Evolutionary conservation across 495 filamentous ascomycete species (phyloP), one percentile per base, ranked within the genome.

Genomic region (Aspergillus campestris): DNA sequence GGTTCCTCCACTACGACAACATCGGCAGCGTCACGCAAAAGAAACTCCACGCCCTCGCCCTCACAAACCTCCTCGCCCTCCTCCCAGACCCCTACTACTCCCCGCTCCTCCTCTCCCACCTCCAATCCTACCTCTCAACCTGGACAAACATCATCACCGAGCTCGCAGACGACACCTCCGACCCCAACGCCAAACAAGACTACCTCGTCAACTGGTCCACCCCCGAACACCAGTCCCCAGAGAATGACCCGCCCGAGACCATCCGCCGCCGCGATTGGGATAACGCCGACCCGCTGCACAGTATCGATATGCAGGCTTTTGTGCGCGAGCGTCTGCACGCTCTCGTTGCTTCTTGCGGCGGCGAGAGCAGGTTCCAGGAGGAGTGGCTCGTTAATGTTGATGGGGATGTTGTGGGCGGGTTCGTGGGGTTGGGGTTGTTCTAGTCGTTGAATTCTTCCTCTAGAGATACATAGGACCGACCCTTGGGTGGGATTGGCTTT

Each of bases 331-430:
- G 79, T 30, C 55, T 97, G 42, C 66, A 74, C n/a, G 64, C 73
- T 1, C 67, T 85, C n/a, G 77, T 95, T 45, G 66, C 65, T 44
- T 65, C 72, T 5, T 77, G 72, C 47, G 91, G 90, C 4, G 89
- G 90, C 2, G 76, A 79, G 40, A 74, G 82, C 55, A 69, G 62
- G 11, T 95, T 96, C 62, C 73, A 83, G 62, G 73, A 78, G 36
- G 74, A 86, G 36, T 96, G 84, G 84, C 62, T 86, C n/a, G 73
- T 73, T n/a, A 87, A 94, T 69, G 87, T 96, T 31, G 92, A 97
- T 65, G 69, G 72, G 34, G 82, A 94, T 34, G 86, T 97, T 3
- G 51, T 95, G 43, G 57, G 57, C 12, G 80, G 73, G 1, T 98
- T 95, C 64, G 67, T 62, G 29, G 72, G 69, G 27, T 55, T 82